Percentiles rank a stretch among this genome's conserved stretches.
Evolutionary conservation across 2,329 filamentous ascomycete genomes (phyloP).

Genomic region (Phaeosphaeria sp.): DNA sequence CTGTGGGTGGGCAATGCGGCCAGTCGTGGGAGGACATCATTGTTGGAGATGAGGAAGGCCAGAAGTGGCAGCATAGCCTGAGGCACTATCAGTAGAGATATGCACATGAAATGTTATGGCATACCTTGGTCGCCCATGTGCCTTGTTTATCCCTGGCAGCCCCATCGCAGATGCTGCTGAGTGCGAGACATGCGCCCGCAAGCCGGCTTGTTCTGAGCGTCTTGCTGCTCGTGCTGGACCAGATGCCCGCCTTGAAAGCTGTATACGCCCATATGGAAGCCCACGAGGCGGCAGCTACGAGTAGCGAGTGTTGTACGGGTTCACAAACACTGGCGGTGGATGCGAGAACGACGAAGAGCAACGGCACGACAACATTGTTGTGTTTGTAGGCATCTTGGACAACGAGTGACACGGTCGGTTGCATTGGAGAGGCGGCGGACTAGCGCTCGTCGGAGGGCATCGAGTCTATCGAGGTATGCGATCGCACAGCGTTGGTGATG

Average conservation of each 20-base stretch:
- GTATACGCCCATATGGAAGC: conserved; percentile 46
- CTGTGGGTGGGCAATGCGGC: conserved; percentile 30
- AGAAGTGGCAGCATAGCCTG: conserved; percentile 46
- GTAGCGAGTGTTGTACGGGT: conserved; percentile 49
- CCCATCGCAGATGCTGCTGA: conserved; percentile 53
- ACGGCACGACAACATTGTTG: conserved; percentile 40
- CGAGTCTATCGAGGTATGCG: conserved; percentile 14
- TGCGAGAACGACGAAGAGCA: conserved; percentile 44
- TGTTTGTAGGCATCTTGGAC: conserved; percentile 42
- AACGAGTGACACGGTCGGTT: conserved; percentile 38
- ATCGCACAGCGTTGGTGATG: neutral
- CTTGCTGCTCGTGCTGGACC: conserved; percentile 31
- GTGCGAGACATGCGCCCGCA: conserved; percentile 50
- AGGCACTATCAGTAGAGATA: conserved; percentile 5
- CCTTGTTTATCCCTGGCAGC: conserved; percentile 52
- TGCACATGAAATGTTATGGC: neutral
- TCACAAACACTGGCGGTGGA: conserved; percentile 43
- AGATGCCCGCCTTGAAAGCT: conserved; percentile 41
- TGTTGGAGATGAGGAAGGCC: conserved; percentile 38
- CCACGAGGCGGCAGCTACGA: conserved; percentile 54
- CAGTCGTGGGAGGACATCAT: conserved; percentile 31
- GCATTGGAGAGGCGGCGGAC: conserved; percentile 44
- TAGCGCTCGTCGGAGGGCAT: conserved; percentile 45
- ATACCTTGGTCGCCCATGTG: conserved; percentile 56
- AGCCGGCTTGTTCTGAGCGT: conserved; percentile 45